These are phyloP conservation scores for Penicillium sp. DNA, from an alignment of 2,329 filamentous ascomycete species.

Conservation along the genomic window DNA sequence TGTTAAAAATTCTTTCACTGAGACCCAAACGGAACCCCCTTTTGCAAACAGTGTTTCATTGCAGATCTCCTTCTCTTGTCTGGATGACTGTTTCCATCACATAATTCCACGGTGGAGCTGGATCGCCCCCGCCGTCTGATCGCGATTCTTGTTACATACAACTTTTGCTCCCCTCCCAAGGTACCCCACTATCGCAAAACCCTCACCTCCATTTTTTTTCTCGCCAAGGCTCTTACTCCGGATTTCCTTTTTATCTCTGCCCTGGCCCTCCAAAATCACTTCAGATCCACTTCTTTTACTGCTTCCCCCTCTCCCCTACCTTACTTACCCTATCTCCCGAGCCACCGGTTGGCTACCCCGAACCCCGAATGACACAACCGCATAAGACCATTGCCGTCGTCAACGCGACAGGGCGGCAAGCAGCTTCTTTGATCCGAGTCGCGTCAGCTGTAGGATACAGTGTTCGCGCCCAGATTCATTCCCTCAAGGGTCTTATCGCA, in stretches of 20 bases:
- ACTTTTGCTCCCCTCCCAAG: constrained; percentile 22
- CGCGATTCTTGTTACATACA: constrained; percentile 26
- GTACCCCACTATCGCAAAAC: constrained; percentile 27
- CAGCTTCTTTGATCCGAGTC: constrained; percentile 90
- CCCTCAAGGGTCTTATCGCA: constrained; percentile 82
- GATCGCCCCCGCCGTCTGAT: constrained; percentile 17
- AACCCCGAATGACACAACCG: constrained; percentile 41
- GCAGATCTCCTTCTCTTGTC: neutral
- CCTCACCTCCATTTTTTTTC: constrained; percentile 20
- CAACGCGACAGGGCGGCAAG: constrained; percentile 93
- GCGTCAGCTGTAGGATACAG: constrained; percentile 91
- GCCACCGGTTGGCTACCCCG: constrained; percentile 2
- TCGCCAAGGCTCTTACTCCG: constrained; percentile 27
- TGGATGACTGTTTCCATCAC: constrained; percentile 21
- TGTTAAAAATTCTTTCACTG: neutral
- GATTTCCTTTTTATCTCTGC: constrained; percentile 23
- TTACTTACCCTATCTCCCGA: constrained; percentile 6
- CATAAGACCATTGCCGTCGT: constrained; percentile 89
- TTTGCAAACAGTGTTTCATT: neutral
- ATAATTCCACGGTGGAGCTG: constrained; percentile 20
- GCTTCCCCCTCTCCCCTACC: constrained; percentile 8
- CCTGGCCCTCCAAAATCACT: constrained; percentile 17
- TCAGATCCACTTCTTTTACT: constrained; percentile 5
- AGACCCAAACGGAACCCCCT: neutral
- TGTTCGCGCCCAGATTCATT: constrained; percentile 88